phyloP scores from a whole-genome alignment of 1,284 basidiomycete genomes.

The Tylopilus sp. region DNA sequence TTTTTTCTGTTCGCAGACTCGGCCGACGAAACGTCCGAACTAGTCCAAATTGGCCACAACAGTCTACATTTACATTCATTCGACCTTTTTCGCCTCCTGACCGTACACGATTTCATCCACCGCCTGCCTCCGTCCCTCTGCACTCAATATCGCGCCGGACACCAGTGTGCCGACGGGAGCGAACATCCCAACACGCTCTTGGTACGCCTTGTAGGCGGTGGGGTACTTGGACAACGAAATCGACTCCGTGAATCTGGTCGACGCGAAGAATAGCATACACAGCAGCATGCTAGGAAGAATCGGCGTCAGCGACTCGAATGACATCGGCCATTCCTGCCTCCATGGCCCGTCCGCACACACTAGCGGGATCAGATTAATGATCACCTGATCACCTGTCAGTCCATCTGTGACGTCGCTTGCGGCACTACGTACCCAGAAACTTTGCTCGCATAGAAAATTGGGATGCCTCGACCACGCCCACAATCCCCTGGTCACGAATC shows the following conservation, averaged over 20 bases:
- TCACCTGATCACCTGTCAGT: constrained; percentile 41
- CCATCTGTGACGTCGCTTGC: not conserved
- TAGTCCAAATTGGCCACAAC: constrained; percentile 12
- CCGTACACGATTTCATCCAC: constrained; percentile 46
- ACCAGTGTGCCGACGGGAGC: constrained; percentile 51
- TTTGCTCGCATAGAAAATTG: constrained; percentile 87
- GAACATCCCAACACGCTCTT: constrained; percentile 82
- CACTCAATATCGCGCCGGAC: constrained; percentile 37
- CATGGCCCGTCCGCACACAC: constrained; percentile 43
- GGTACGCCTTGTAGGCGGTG: constrained; percentile 66
- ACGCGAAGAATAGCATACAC: constrained; percentile 66
- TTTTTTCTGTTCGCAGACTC: constrained; percentile 13
- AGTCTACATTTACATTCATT: constrained; percentile 3
- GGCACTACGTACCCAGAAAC: constrained; percentile 68
- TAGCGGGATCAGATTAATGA: constrained; percentile 66
- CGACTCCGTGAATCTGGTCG: constrained; percentile 76
- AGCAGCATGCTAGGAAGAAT: constrained; percentile 56
- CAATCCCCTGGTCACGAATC: constrained; percentile 81
- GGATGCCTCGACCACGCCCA: constrained; percentile 89
- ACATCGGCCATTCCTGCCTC: constrained; percentile 28
- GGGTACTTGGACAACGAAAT: constrained; percentile 80
- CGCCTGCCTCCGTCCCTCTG: constrained; percentile 34
- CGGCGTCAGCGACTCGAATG: constrained; percentile 35
- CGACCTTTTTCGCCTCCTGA: constrained; percentile 16
- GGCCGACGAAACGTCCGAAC: constrained; percentile 16